Evolutionary conservation across 1,139 yeast species (phyloP).

Genomic region (Meyerozyma elateridarum): DNA sequence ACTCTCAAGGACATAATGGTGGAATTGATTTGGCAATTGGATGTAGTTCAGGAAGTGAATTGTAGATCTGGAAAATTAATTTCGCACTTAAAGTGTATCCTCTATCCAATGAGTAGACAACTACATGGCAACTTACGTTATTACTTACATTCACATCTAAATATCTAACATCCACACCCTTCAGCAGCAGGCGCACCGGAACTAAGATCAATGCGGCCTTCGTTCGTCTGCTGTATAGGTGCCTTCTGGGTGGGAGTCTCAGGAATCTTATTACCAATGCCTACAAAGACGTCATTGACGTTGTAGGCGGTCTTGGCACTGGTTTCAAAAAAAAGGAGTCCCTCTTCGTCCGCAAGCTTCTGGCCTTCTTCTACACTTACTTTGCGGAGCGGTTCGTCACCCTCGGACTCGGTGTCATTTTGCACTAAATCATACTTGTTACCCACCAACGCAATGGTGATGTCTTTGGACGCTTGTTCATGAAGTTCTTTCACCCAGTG

Average conservation of each 20-base stretch:
- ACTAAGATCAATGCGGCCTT: slow-evolving; percentile 14
- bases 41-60: not conserved
- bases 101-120: no score
- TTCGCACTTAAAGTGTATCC: no score
- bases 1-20: slow-evolving; percentile 45
- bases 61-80: no score
- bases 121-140: no score
- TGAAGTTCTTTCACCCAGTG: slow-evolving; percentile 98
- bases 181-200: slow-evolving; percentile 11
- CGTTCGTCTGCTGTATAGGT: slow-evolving; percentile 9
- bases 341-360: slow-evolving; percentile 67
- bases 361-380: slow-evolving; percentile 88
- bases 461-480: slow-evolving; percentile 89
- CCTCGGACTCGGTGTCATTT: slow-evolving; percentile 25
- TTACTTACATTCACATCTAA: no score
- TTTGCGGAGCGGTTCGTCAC: slow-evolving; percentile 48
- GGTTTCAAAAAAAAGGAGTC: slow-evolving; percentile 80
- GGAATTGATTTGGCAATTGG: slow-evolving; percentile 5
- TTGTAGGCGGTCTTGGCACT: slow-evolving; percentile 90
- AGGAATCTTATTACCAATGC: slow-evolving; percentile 82
- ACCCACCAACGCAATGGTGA: slow-evolving; percentile 90
- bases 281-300: slow-evolving; percentile 74
- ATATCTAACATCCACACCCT: slow-evolving; percentile 14
- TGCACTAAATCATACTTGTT: slow-evolving; percentile 76
- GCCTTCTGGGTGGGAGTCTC: slow-evolving; percentile 17